Percentiles rank a stretch among this genome's conserved stretches.
Conservation (phyloP, 306 rosid species). For the Myrica gale region DNA sequence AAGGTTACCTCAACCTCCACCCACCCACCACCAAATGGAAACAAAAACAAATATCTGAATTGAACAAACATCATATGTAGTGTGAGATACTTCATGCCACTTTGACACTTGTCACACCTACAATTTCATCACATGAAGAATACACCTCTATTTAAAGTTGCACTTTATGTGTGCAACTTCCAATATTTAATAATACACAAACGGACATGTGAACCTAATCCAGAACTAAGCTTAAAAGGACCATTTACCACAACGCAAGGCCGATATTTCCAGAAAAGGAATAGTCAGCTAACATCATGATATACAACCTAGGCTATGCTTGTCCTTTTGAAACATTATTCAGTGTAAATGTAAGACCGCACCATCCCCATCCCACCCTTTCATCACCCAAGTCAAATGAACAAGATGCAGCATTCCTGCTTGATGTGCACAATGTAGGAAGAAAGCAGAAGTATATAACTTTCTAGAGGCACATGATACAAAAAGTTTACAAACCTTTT, state of each 20-base stretch:
- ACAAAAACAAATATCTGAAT: neutral
- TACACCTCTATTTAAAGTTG: neutral
- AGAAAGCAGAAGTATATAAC: conserved; percentile 12
- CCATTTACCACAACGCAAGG: neutral
- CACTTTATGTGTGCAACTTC: neutral
- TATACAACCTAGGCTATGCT: neutral
- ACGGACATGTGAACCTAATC: neutral
- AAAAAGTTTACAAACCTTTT: conserved; percentile 48
- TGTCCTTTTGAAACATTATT: too few relatives aligned
- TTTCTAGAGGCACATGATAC: neutral
- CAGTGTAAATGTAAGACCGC: neutral
- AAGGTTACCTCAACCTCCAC: neutral
- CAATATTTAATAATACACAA: neutral
- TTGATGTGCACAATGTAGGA: neutral
- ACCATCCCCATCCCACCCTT: neutral
- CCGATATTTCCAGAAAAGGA: neutral
- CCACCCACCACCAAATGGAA: neutral
- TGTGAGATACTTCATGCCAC: neutral
- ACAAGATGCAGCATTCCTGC: neutral
- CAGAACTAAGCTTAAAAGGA: neutral
- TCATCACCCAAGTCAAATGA: neutral
- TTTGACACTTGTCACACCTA: neutral
- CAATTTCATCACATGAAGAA: neutral
- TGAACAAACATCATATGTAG: neutral
- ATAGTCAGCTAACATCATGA: neutral